Percentiles rank a stretch among this genome's conserved stretches.
Evolutionary conservation across 768 basidiomycete species (phyloP).

Genomic region (Leccinum uliginosum): DNA sequence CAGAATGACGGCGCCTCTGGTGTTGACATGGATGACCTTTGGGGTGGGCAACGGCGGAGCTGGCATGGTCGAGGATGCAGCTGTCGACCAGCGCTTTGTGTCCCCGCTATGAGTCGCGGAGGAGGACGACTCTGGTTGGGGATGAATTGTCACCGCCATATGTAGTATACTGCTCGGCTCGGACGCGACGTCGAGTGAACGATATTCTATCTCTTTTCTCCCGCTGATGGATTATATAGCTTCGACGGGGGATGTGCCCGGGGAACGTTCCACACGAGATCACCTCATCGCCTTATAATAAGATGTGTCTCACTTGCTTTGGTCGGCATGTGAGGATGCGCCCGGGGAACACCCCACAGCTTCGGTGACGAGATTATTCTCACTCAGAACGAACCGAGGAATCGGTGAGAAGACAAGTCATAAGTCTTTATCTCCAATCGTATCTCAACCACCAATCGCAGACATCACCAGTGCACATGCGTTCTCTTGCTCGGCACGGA

Average conservation of each 20-base stretch:
- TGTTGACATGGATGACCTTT: conserved; percentile 90
- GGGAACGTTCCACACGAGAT: conserved; percentile 3
- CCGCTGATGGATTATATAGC: background rate
- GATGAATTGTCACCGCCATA: conserved; percentile 15
- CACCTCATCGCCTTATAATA: background rate
- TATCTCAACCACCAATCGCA: conserved; percentile 69
- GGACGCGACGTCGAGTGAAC: background rate
- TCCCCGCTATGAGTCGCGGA: conserved; percentile 8
- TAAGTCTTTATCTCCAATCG: conserved; percentile 1
- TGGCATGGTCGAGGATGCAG: conserved; percentile 33
- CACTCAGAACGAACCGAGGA: background rate
- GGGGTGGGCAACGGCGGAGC: conserved; percentile 72
- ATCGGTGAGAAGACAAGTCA: conserved; percentile 4
- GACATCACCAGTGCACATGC: conserved; percentile 85
- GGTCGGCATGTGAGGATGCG: background rate
- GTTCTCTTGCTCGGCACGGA: conserved; percentile 86
- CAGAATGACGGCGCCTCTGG: conserved; percentile 88
- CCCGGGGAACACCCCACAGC: background rate
- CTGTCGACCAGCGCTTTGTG: conserved; percentile 13
- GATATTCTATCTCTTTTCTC: conserved; percentile 6
- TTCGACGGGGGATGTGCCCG: background rate
- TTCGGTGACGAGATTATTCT: background rate
- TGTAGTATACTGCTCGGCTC: background rate
- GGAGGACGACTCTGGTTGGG: background rate
- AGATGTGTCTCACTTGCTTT: background rate